These are phyloP conservation scores for Cardamine resedifolia DNA, from an alignment of 345 rosid species.

Conservation along the genomic window DNA sequence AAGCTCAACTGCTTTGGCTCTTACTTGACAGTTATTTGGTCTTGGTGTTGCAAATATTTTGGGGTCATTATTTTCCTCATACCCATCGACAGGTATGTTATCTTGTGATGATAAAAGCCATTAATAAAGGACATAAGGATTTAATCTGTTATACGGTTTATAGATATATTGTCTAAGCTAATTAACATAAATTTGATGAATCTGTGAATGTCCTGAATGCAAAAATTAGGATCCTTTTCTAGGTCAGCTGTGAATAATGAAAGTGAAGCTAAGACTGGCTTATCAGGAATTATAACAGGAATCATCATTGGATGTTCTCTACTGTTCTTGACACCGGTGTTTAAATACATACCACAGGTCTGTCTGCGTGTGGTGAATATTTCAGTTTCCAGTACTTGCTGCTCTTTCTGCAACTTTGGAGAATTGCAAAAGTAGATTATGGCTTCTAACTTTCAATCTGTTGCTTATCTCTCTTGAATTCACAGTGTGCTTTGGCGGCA, in stretches of 20 bases:
- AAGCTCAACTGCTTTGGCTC: constrained; percentile 22
- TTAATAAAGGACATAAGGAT: background rate
- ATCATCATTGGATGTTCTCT: constrained; percentile 79
- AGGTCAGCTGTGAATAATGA: constrained; percentile 95
- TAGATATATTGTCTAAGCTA: background rate
- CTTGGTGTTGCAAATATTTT: constrained; percentile 91
- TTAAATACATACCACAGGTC: constrained; percentile 88
- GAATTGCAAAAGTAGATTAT: background rate
- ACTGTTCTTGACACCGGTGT: constrained; percentile 74
- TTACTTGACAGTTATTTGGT: constrained; percentile 75
- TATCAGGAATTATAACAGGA: constrained; percentile 77
- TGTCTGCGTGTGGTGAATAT: constrained; percentile 35
- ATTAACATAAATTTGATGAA: constrained; percentile 16
- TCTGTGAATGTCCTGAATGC: constrained; percentile 33
- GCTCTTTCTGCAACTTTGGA: constrained; percentile 7
- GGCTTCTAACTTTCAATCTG: constrained; percentile 33
- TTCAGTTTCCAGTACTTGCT: constrained; percentile 14
- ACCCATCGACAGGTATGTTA: constrained; percentile 87
- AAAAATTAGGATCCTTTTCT: constrained; percentile 81
- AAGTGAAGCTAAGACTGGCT: constrained; percentile 87
- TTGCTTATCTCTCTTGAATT: constrained; percentile 27
- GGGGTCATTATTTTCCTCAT: constrained; percentile 88
- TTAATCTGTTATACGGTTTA: background rate
- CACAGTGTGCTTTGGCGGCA: constrained; percentile 97
- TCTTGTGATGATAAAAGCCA: constrained; percentile 23